Base-by-base conservation (phyloP, 1,139 yeast genomes). In the Candida sanyaensis region DNA sequence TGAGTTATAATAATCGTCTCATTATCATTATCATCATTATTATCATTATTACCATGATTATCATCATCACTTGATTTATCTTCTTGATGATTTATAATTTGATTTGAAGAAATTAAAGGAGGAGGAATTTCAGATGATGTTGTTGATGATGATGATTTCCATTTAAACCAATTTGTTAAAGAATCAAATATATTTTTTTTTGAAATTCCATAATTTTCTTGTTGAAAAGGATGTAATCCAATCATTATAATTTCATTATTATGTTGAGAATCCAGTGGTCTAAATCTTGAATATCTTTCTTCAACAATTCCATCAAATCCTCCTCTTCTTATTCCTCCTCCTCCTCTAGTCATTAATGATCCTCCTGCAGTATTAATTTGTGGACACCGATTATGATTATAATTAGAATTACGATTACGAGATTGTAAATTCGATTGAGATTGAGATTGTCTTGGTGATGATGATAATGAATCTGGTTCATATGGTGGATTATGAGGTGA, bases 241-340 rank as follows among this genome's bases (percentile, higher is more conserved):
- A 59, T 58, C 39, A 77, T 52, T 0, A 69, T 55, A 7, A 58
- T 63, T 12, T 69, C 75, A 26, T 65, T 61, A 42, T 65, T 70
- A 41, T 68, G 71, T 37, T 77, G 77, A 0, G 82, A 74, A 7
- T 66, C 70, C 4, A 75, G 68, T 2, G 85, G 81, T 47, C 78
- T 69, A 80, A 84, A 83, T 41, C 84, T 64, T 1, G 77, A 61
- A 44, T 82, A 56, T 39, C 80, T 64, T 17, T 78, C 80, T 54
- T 82, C 86, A 78, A 81, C 74, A 42, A 64, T 66, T 10, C 70
- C 72, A 29, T 68, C 63, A 27, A 78, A 63, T 41, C 71, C 73
- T 11, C 53, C 41, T 11, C 54, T 39, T 8, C 66, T 57, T 28
- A 61, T 55, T 10, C 55, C 48, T 28, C 61, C 55, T 10, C 55